Evolutionary conservation across 2,329 filamentous ascomycete species (phyloP).

Genomic region (Fusarium piperis): DNA sequence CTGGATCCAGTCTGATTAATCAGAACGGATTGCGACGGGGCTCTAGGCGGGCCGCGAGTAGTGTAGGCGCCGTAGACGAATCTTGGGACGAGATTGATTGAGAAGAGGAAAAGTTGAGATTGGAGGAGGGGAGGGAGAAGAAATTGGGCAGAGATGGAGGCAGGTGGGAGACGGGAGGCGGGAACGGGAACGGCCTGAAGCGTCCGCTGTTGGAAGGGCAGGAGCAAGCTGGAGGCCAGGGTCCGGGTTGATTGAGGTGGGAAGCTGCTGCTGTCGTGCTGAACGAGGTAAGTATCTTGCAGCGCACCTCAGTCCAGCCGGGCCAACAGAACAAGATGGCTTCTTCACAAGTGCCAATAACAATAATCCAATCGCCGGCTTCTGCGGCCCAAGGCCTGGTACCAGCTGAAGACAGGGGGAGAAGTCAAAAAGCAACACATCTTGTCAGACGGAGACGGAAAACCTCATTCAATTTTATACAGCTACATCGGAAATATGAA

Average conservation of each 20-base stretch:
- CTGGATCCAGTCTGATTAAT: constrained; percentile 21
- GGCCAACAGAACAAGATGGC: constrained; percentile 24
- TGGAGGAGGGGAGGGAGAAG: background rate
- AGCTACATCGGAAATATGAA: background rate
- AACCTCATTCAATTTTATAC: background rate
- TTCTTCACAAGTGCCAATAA: constrained; percentile 20
- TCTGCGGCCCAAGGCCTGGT: constrained; percentile 1
- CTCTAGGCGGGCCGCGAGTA: constrained; percentile 13
- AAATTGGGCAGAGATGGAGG: background rate
- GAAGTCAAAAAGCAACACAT: background rate
- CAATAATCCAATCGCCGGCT: background rate
- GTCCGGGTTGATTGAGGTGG: constrained; percentile 20
- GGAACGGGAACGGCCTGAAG: constrained; percentile 1
- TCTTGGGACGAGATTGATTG: constrained; percentile 7
- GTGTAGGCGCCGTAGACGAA: background rate
- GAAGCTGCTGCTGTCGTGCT: background rate
- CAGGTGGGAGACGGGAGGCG: constrained; percentile 9
- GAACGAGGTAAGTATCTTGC: background rate
- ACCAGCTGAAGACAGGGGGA: background rate
- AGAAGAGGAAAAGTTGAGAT: background rate
- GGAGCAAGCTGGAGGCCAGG: constrained; percentile 14
- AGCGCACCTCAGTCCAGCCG: constrained; percentile 5
- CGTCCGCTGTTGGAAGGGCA: background rate
- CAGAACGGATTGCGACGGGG: constrained; percentile 14
- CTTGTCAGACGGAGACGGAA: background rate